Percentiles rank a stretch among this genome's conserved stretches.
Conservation (phyloP, 805 yeast species). For the Candida patagonica region DNA sequence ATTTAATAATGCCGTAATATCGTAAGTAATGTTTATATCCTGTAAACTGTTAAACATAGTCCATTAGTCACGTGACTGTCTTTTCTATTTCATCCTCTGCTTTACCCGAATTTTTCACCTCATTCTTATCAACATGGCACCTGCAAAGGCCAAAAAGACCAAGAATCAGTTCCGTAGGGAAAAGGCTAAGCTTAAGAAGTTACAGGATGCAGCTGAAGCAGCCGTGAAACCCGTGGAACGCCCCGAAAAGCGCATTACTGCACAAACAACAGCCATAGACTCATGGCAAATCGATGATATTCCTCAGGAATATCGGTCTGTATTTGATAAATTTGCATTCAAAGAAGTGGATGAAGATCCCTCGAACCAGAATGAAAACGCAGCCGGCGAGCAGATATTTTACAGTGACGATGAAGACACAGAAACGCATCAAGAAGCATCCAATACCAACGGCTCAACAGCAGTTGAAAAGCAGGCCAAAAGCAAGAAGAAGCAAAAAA, state of each 20-base stretch:
- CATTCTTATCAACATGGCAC: background rate
- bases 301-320: slow-evolving; percentile 21
- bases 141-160: slow-evolving; percentile 27
- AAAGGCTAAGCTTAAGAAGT: slow-evolving; percentile 33
- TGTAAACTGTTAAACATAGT: too few relatives aligned
- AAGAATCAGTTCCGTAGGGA: slow-evolving; percentile 33
- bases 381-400: slow-evolving; percentile 7
- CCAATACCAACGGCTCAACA: background rate
- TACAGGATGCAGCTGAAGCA: slow-evolving; percentile 18
- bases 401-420: slow-evolving; percentile 22
- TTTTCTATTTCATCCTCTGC: too few relatives aligned
- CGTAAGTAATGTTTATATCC: too few relatives aligned
- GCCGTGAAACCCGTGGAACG: slow-evolving; percentile 4
- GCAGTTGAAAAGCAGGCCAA: slow-evolving; percentile 31
- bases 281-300: slow-evolving; percentile 9
- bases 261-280: too few relatives aligned
- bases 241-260: too few relatives aligned
- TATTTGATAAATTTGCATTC: slow-evolving; percentile 28
- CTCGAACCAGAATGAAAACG: slow-evolving; percentile 16
- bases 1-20: too few relatives aligned
- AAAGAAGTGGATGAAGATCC: slow-evolving; percentile 8
- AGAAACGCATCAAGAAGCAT: slow-evolving; percentile 18
- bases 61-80: too few relatives aligned
- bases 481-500: slow-evolving; percentile 41
- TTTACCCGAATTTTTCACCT: too few relatives aligned